Conservation (phyloP, 2,329 filamentous ascomycete species). For the Venturia pyrina region DNA sequence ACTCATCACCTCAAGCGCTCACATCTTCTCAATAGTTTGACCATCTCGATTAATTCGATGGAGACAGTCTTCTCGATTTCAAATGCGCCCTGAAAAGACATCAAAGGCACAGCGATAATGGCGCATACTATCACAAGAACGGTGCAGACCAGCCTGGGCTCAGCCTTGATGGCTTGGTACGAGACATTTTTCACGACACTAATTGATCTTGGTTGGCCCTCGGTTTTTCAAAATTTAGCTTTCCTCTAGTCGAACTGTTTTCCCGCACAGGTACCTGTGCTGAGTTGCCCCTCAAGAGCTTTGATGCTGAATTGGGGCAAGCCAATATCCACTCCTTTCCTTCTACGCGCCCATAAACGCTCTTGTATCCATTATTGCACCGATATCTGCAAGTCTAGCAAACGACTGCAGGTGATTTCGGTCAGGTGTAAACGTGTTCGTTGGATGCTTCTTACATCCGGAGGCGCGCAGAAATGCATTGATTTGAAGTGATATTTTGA, state of each 20-base stretch:
- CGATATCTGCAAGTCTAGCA: background rate
- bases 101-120: background rate
- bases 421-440: background rate
- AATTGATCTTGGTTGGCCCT: background rate
- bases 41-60: background rate
- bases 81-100: background rate
- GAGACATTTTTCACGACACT: background rate
- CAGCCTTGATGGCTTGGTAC: background rate
- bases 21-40: background rate
- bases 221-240: background rate
- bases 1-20: background rate
- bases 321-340: background rate
- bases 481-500: background rate
- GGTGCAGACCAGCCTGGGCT: background rate
- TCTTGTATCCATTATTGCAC: background rate
- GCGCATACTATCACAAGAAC: background rate
- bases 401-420: background rate
- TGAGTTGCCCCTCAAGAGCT: background rate
- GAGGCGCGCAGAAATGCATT: too few relatives aligned
- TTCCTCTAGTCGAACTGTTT: background rate
- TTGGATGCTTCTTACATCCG: background rate
- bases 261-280: background rate
- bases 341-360: background rate
- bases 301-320: background rate
- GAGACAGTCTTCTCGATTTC: background rate